phyloP scores from a whole-genome alignment of 352 stramenopile species.

The Globisporangium radiosum region DNA sequence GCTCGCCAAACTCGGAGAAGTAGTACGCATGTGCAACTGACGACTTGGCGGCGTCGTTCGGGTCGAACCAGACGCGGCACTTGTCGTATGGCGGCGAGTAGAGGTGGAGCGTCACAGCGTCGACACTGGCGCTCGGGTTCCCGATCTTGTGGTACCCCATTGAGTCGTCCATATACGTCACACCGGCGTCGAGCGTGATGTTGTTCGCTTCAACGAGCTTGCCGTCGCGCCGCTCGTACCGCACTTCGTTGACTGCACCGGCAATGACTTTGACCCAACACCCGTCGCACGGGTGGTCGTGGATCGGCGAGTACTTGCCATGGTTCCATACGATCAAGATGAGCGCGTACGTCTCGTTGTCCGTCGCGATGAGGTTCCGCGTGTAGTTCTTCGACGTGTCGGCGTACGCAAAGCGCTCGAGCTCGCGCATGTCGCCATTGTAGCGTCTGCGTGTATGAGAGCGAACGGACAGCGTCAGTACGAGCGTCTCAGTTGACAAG shows the following conservation, averaged over 20 bases:
- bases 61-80: conserved; percentile 79
- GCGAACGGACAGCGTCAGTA: background rate
- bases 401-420: conserved; percentile 60
- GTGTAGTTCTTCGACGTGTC: conserved; percentile 84
- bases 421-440: conserved; percentile 34
- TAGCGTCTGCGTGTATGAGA: conserved; percentile 20
- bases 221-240: conserved; percentile 34
- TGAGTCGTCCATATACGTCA: conserved; percentile 64
- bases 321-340: conserved; percentile 91
- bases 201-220: conserved; percentile 24
- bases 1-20: conserved; percentile 70
- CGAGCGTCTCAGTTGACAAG: no score
- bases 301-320: conserved; percentile 67
- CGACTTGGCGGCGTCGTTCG: conserved; percentile 37
- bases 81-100: conserved; percentile 78
- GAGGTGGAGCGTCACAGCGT: conserved; percentile 74
- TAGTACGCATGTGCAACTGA: conserved; percentile 66
- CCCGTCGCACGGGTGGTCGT: conserved; percentile 85
- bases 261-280: conserved; percentile 78
- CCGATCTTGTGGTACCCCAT: conserved; percentile 84
- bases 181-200: conserved; percentile 20
- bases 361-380: conserved; percentile 86
- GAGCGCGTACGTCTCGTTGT: conserved; percentile 88
- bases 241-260: conserved; percentile 62
- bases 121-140: conserved; percentile 28